Base-by-base conservation (phyloP, 176 grass and related monocot genomes). In the Paspalum vaginatum region DNA sequence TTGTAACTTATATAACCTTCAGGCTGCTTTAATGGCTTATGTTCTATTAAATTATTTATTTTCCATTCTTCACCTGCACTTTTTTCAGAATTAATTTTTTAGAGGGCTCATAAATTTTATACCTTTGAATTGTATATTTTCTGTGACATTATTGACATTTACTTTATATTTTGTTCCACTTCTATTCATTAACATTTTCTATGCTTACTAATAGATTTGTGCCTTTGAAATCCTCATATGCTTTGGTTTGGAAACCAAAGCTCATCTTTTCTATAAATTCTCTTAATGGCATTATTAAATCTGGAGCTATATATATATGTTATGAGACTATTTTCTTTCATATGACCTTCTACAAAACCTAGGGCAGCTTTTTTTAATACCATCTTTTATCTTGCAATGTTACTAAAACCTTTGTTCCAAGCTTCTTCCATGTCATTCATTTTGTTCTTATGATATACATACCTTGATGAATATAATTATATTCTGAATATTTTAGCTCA, bases 41-140 rank as follows among this genome's bases (percentile, higher is more conserved):
- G 4, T 4, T 1, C 5, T 46, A 46, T 46, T 46, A 10, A 10
- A 14, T 51, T 22, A 51, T 46, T 9, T 51, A 71, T 51, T 17
- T 71, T 71, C 24, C 46, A 52, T n/a, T 72, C 16, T 12, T 72
- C 69, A 20, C 48, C 48, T 39, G 70, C 70, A 18, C 70, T 72
- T n/a, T 55, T 15, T 72, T 72, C 26, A 38, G 1, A 72, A 20
- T 15, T 1, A 6, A 72, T 37, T 51, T n/a, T 72, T 53, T 2
- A 72, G 12, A 2, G 15, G 53, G 8, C 53, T 55, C 53, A 55
- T 55, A n/a, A 55, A 55, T 8, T 55, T 53, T 53, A 8, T 53
- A 8, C 45, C 45, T 27, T 49, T 70, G 0, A 21, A 49, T 4
- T 70, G 22, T 44, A 70, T 70, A 9, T 11, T 49, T 70, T 70